Conservation (phyloP, 1,284 basidiomycete species). For the Ceratobasidium sp. region DNA sequence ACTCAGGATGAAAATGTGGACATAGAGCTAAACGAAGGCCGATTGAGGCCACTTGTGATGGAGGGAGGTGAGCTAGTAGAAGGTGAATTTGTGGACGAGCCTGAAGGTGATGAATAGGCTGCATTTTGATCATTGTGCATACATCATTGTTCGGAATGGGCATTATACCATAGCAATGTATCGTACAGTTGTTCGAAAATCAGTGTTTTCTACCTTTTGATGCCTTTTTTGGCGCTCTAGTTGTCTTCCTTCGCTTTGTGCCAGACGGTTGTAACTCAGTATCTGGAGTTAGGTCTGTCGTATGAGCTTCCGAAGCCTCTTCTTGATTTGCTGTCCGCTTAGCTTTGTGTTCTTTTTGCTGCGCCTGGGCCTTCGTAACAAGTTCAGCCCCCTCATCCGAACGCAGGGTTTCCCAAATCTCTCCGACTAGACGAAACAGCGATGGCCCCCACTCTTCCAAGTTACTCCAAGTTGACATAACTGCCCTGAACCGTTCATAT, state of each 20-base stretch:
- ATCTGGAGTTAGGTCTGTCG: too few species aligned
- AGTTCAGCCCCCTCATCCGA: neutral
- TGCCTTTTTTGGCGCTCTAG: too few species aligned
- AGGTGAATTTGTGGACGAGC: neutral
- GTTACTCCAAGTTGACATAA: neutral
- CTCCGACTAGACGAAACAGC: neutral
- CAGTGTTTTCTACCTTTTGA: too few species aligned
- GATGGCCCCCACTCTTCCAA: constrained; percentile 1
- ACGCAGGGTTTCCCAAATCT: neutral
- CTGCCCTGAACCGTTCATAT: neutral
- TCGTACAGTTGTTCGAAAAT: too few species aligned
- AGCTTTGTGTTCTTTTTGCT: neutral
- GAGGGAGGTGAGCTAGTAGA: neutral
- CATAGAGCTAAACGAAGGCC: neutral
- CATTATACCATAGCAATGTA: too few species aligned
- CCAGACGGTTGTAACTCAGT: too few species aligned
- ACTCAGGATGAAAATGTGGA: neutral
- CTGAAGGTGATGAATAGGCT: neutral
- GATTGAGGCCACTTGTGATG: neutral
- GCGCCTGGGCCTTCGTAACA: neutral
- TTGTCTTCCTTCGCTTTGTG: too few species aligned
- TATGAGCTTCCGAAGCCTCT: too few species aligned
- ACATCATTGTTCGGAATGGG: too few species aligned
- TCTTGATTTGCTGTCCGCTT: too few species aligned
- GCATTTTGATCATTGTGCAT: neutral